These are phyloP conservation scores for Echinochloa phyllopogon DNA, from an alignment of 176 grass and related monocot species.

Conservation along the genomic window DNA sequence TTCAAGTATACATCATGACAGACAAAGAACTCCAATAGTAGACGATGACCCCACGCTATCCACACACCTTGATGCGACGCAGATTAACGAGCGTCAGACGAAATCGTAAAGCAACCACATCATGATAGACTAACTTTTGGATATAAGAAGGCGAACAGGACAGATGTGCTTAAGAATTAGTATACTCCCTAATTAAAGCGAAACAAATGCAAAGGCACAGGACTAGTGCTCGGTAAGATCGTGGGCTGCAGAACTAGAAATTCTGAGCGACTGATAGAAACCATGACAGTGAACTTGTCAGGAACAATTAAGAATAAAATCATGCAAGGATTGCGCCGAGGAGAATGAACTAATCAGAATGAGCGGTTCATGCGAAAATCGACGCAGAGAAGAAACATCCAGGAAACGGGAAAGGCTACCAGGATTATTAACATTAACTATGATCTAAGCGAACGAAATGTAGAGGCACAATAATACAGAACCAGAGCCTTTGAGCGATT, in stretches of 20 bases:
- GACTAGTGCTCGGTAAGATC: not conserved
- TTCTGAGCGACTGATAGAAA: not conserved
- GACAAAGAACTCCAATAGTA: not conserved
- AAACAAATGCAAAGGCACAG: not conserved
- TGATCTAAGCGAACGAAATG: too few relatives aligned
- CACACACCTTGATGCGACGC: too few relatives aligned
- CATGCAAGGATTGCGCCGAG: not conserved
- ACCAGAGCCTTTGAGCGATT: too few relatives aligned
- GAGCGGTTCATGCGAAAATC: too few relatives aligned
- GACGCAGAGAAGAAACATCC: too few relatives aligned
- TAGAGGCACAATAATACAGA: too few relatives aligned
- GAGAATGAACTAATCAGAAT: not conserved
- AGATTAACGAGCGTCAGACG: too few relatives aligned
- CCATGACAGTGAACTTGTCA: not conserved
- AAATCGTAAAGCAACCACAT: not conserved
- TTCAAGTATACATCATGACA: not conserved
- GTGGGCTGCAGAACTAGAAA: not conserved
- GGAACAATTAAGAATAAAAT: not conserved
- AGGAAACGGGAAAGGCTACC: too few relatives aligned
- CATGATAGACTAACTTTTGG: not conserved
- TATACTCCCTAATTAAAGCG: not conserved
- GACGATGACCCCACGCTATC: too few relatives aligned
- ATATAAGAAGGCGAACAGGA: not conserved
- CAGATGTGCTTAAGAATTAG: not conserved
- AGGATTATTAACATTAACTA: too few relatives aligned